A percentile compares a stretch with the other conserved stretches of the same genome.
phyloP scores from a whole-genome alignment of 2,329 filamentous ascomycete species.

The Pseudogymnoascus sp. region DNA sequence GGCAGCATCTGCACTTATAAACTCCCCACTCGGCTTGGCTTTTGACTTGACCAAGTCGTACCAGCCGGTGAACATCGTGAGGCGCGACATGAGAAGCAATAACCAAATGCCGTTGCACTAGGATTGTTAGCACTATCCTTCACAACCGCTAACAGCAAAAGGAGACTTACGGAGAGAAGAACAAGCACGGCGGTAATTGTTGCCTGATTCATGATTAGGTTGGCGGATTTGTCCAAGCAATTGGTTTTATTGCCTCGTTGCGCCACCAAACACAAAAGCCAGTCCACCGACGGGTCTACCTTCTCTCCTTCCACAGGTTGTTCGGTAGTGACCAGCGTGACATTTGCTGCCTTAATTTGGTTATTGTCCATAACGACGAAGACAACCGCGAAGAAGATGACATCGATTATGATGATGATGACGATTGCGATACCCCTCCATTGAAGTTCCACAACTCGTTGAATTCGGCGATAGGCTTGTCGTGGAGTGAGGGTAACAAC shows the following conservation, averaged over 20 bases:
- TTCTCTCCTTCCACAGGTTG: neutral
- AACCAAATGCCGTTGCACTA: slow-evolving; percentile 81
- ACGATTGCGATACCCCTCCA: slow-evolving; percentile 92
- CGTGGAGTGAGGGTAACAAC: slow-evolving; percentile 66
- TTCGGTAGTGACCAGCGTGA: slow-evolving; percentile 26
- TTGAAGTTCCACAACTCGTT: slow-evolving; percentile 80
- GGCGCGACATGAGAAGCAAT: slow-evolving; percentile 71
- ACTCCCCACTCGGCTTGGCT: slow-evolving; percentile 60
- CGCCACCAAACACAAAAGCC: slow-evolving; percentile 63
- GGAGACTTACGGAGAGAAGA: slow-evolving; percentile 62
- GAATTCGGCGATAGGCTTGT: slow-evolving; percentile 80
- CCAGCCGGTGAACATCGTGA: slow-evolving; percentile 84
- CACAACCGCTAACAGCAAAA: slow-evolving; percentile 12
- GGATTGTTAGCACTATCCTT: slow-evolving; percentile 22
- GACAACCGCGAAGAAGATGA: slow-evolving; percentile 86
- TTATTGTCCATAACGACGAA: slow-evolving; percentile 83
- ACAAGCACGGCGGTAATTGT: slow-evolving; percentile 77
- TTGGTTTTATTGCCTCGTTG: slow-evolving; percentile 52
- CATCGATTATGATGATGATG: slow-evolving; percentile 79
- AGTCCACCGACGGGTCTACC: slow-evolving; percentile 36
- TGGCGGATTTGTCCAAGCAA: slow-evolving; percentile 55
- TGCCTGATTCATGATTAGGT: slow-evolving; percentile 63
- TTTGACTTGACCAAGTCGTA: slow-evolving; percentile 49
- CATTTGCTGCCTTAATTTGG: slow-evolving; percentile 49
- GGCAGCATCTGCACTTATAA: slow-evolving; percentile 78